Conservation (phyloP, 2,329 filamentous ascomycete species). For the Colletotrichum sp. region DNA sequence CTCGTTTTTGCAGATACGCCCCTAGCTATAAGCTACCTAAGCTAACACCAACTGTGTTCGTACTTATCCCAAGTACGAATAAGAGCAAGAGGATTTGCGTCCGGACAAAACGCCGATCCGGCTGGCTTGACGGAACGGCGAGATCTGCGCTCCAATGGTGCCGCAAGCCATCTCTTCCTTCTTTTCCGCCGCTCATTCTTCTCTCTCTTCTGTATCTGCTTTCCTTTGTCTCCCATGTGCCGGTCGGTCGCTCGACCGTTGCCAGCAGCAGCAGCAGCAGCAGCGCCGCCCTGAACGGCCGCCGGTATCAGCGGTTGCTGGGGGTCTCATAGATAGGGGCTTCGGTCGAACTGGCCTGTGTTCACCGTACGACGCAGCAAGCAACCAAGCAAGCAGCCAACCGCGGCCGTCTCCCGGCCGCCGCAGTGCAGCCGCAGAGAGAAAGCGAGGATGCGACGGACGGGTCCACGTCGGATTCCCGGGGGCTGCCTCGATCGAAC, state of each 20-base stretch:
- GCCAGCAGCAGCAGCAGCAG: not conserved
- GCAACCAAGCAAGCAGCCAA: not conserved
- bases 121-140: not conserved
- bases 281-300: not conserved
- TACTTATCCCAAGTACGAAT: not conserved
- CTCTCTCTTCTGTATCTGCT: not conserved
- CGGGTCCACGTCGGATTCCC: not conserved
- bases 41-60: not conserved
- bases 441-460: not conserved
- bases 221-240: not conserved
- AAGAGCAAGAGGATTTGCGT: not conserved
- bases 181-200: not conserved
- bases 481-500: not conserved
- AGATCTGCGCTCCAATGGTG: not conserved
- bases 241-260: not conserved
- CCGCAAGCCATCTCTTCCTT: not conserved
- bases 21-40: not conserved
- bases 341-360: not conserved
- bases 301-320: not conserved
- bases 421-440: not conserved
- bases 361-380: not conserved
- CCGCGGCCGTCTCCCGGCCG: not conserved
- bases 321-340: not conserved
- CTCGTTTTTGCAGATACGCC: not conserved
- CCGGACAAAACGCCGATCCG: not conserved